A percentile compares a stretch with the other conserved stretches of the same genome.
These are phyloP conservation scores for Pezicula rhizophila DNA, from an alignment of 2,329 filamentous ascomycete genomes.

Conservation along the genomic window DNA sequence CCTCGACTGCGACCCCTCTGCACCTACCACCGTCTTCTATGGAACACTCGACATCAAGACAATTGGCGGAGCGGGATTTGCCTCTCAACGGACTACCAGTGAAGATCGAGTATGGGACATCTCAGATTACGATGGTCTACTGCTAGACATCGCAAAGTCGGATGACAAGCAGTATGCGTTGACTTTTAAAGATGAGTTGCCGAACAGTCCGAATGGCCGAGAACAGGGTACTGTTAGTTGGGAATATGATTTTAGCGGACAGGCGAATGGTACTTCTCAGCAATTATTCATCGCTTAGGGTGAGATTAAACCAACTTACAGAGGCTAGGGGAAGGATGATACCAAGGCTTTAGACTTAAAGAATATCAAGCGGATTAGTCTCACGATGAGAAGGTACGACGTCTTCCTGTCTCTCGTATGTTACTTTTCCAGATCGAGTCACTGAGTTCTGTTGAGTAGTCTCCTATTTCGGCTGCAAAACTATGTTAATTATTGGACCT, in stretches of 20 bases:
- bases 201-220: slow-evolving; percentile 54
- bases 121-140: slow-evolving; percentile 53
- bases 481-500: slow-evolving; percentile 19
- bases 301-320: slow-evolving; percentile 65
- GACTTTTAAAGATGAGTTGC: slow-evolving; percentile 63
- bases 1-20: slow-evolving; percentile 31
- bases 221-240: slow-evolving; percentile 68
- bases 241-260: slow-evolving; percentile 60
- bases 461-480: slow-evolving; percentile 4
- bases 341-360: slow-evolving; percentile 51
- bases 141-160: slow-evolving; percentile 43
- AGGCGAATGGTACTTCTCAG: slow-evolving; percentile 20
- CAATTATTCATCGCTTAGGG: slow-evolving; percentile 56
- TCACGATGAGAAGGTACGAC: slow-evolving; percentile 76
- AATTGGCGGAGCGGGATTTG: slow-evolving; percentile 76
- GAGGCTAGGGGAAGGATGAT: slow-evolving; percentile 59
- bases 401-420: not conserved
- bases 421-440: not conserved
- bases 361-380: slow-evolving; percentile 58
- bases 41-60: slow-evolving; percentile 68
- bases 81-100: slow-evolving; percentile 63
- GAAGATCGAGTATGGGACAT: slow-evolving; percentile 58
- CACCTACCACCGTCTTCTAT: slow-evolving; percentile 45
- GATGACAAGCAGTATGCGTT: slow-evolving; percentile 69
- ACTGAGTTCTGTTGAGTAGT: slow-evolving; percentile 1